Evolutionary conservation across 2,329 filamentous ascomycete species (phyloP).

Genomic region (Taxawa tesnikishii): DNA sequence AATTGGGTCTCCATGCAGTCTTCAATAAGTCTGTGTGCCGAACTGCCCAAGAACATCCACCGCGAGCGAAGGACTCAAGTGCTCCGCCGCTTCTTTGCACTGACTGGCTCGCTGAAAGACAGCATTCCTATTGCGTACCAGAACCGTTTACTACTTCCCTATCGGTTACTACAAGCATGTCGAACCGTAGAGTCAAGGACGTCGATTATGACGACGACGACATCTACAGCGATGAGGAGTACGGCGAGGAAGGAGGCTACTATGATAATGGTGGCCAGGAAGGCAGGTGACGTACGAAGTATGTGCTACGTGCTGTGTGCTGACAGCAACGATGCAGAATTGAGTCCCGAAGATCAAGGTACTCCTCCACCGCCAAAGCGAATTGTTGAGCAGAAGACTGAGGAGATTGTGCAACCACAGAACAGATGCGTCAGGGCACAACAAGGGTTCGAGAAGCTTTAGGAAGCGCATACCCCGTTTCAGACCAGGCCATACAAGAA

Average conservation of each 20-base stretch:
- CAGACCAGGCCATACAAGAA: conserved; percentile 69
- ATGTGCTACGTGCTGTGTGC: conserved; percentile 3
- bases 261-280: conserved; percentile 16
- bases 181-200: conserved; percentile 31
- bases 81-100: too few species aligned
- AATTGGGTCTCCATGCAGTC: too few species aligned
- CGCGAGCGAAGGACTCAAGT: too few species aligned
- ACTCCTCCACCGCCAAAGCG: conserved; percentile 2
- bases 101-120: too few species aligned
- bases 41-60: too few species aligned
- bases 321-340: conserved; percentile 10
- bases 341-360: conserved; percentile 26
- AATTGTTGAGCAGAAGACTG: neutral
- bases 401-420: too few species aligned
- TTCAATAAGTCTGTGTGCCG: too few species aligned
- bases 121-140: too few species aligned
- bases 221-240: conserved; percentile 30
- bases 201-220: conserved; percentile 39
- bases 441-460: conserved; percentile 53
- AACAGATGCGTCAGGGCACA: conserved; percentile 53
- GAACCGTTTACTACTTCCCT: too few species aligned
- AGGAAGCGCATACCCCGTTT: conserved; percentile 49
- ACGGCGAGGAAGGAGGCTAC: conserved; percentile 19
- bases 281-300: neutral
- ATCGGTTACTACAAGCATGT: too few species aligned